phyloP scores from a whole-genome alignment of 1,139 yeast species.

The Nakaseomyces nivariensis region DNA sequence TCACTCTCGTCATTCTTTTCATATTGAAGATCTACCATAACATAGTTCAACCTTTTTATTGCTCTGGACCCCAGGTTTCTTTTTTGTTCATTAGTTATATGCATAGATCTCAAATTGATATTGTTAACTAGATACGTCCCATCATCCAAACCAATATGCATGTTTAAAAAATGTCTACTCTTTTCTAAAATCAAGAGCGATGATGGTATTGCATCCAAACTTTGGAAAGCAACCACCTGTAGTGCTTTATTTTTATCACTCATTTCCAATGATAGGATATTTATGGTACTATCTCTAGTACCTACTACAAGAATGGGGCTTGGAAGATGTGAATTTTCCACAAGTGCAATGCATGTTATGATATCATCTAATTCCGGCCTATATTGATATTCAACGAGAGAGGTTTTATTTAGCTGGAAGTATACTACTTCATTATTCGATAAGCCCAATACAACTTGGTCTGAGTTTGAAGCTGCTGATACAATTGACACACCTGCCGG shows the following conservation, averaged over 20 bases:
- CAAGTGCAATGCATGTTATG: conserved; percentile 48
- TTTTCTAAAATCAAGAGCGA: conserved; percentile 34
- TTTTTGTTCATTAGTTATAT: conserved; percentile 27
- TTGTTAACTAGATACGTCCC: conserved; percentile 68
- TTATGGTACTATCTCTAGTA: conserved; percentile 59
- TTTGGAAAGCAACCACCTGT: conserved; percentile 57
- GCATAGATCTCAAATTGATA: conserved; percentile 34
- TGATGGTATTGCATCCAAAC: conserved; percentile 47
- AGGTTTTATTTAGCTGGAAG: conserved; percentile 54
- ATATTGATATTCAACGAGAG: conserved; percentile 61
- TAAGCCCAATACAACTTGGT: conserved; percentile 61
- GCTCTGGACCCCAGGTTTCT: conserved; percentile 5
- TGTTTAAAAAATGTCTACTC: conserved; percentile 24
- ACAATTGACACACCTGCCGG: conserved; percentile 66
- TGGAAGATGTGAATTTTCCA: conserved; percentile 34
- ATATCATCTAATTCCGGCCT: conserved; percentile 46
- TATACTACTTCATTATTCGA: conserved; percentile 71
- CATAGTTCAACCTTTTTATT: not conserved
- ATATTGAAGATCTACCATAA: conserved; percentile 5
- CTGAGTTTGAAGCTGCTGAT: conserved; percentile 50
- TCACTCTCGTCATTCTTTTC: conserved; percentile 4
- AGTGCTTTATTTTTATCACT: conserved; percentile 48
- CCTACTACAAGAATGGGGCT: conserved; percentile 61
- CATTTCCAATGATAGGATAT: conserved; percentile 49
- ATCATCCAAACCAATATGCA: conserved; percentile 73